Conservation (phyloP, 805 yeast species). For the Pichia pseudocactophila region DNA sequence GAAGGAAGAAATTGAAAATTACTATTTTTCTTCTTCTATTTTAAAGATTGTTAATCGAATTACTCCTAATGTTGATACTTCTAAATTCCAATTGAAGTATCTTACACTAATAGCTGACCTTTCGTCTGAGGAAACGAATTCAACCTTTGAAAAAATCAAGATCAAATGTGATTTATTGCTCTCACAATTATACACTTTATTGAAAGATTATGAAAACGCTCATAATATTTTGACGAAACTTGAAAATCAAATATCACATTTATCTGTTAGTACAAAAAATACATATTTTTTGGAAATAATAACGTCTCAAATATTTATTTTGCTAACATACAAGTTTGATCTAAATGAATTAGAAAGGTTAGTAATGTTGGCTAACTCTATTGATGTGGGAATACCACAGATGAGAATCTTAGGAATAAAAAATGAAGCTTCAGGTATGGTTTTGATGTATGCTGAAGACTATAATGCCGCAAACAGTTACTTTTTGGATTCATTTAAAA, state of each 20-base stretch:
- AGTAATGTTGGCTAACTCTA: conserved; percentile 37
- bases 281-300: conserved; percentile 52
- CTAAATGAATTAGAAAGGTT: conserved; percentile 33
- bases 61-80: conserved; percentile 13
- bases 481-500: conserved; percentile 42
- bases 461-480: conserved; percentile 44
- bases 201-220: conserved; percentile 25
- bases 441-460: conserved; percentile 50
- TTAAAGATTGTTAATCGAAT: conserved; percentile 24
- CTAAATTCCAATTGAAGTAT: too few species aligned
- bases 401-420: conserved; percentile 68
- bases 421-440: conserved; percentile 66
- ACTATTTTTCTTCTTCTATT: conserved; percentile 25
- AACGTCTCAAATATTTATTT: conserved; percentile 55
- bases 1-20: conserved; percentile 11
- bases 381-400: conserved; percentile 62
- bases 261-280: conserved; percentile 37
- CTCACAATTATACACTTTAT: conserved; percentile 28
- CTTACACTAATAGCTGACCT: background rate
- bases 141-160: conserved; percentile 32
- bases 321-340: conserved; percentile 31
- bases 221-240: conserved; percentile 28
- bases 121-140: conserved; percentile 2
- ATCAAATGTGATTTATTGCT: conserved; percentile 40
- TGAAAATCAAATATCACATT: conserved; percentile 29